Evolutionary conservation across 2,329 filamentous ascomycete species (phyloP), one percentile per base, ranked within the genome.

Genomic region (Xenosphaeropsis pyriputrescens): DNA sequence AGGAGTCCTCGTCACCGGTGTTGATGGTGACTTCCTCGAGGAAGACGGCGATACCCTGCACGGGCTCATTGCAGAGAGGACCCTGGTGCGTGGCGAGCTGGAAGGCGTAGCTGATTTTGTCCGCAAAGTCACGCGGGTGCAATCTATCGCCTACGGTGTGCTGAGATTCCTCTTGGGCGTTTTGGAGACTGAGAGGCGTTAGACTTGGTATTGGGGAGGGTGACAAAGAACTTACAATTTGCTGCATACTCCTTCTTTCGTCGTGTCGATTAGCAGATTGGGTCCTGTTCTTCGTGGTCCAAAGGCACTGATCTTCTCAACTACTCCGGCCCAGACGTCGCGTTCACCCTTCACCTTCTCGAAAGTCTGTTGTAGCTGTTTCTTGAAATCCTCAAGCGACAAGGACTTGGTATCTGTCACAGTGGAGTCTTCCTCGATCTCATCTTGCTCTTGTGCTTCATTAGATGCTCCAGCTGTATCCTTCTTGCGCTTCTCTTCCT

Each of bases 101-200:
- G 68, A 98, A 98, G 35, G 85, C 88, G 56, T 98, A 88, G 7
- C 75, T 68, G 45, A 96, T 83, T 55, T 93, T 96, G 63, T 96
- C 89, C 40, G 79, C 75, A 46, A 96, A 78, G 51, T 91, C 80
- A 35, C 68, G 67, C 4, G 78, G 66, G 39, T 67, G 61, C 32
- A 81, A 60, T 35, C 61, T 58, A 39, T 72, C 68, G 35, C 65
- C 62, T 3, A 62, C 60, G 6, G 59, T 57, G 18, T 48, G 39
- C 29, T 53, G 43, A 7, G 48, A 46, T 29, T 48, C 46, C 29
- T 52, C 43, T 46, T 38, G 43, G 45, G 42, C 39, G 22, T 35
- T 37, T 35, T 50, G 47, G 18, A 55, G 49, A 34, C 53, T 54
- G 22, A 31, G 4, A 9, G 4, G 17, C 47, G 39, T 29, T 53